Conservation (phyloP, 768 basidiomycete genomes). For the Tricholoma terreum region DNA sequence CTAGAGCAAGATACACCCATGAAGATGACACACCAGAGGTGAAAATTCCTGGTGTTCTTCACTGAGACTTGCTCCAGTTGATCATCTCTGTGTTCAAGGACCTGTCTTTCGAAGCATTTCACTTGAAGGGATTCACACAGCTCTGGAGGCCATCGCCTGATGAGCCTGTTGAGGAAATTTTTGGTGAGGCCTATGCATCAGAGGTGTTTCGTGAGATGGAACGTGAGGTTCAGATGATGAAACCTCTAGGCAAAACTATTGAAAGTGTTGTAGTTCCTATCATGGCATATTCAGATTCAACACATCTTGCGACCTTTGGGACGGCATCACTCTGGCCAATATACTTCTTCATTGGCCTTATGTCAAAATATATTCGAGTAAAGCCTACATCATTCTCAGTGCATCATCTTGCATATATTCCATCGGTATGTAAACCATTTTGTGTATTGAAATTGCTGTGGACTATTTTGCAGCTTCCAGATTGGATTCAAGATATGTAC, state of each 20-base stretch:
- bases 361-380: slow-evolving; percentile 15
- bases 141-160: neutral
- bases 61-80: neutral
- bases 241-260: neutral
- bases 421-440: slow-evolving; percentile 12
- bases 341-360: slow-evolving; percentile 28
- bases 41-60: neutral
- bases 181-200: slow-evolving; percentile 1
- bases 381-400: neutral
- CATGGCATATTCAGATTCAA: neutral
- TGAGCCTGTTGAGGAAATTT: too few species aligned
- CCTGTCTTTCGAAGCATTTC: neutral
- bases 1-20: too few species aligned
- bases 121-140: neutral
- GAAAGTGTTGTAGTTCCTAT: neutral
- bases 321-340: slow-evolving; percentile 18
- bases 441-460: neutral
- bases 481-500: slow-evolving; percentile 24
- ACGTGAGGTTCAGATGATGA: neutral
- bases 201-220: neutral
- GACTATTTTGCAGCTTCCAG: slow-evolving; percentile 23
- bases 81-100: neutral
- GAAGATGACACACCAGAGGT: neutral
- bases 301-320: too few species aligned
- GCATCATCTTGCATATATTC: slow-evolving; percentile 1